Evolutionary conservation across 2,329 filamentous ascomycete species (phyloP), one percentile per base, ranked within the genome.

Genomic region (Hymenotorrendiella dingleyae): DNA sequence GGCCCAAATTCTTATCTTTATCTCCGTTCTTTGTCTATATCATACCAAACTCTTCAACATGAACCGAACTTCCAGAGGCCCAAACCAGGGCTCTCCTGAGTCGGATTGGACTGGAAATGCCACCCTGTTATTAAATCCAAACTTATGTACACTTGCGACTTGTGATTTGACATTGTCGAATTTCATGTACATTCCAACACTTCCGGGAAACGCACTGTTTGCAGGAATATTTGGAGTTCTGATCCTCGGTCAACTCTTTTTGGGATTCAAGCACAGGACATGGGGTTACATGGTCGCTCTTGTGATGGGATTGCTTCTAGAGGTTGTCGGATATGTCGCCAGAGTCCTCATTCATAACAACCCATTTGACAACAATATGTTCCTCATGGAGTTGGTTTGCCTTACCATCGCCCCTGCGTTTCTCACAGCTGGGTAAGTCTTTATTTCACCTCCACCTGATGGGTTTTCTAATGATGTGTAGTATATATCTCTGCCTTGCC

Each of bases 301-400:
- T 6, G 60, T 67, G 1, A 63, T 68, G 2, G 77, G 76, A 2
- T 63, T 72, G 33, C 46, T 73, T n/a, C 42, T 53, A 19, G 76
- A 80, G 59, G 62, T 70, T 8, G 64, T 71, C 10, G 76, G 76
- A 47, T 80, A 79, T 58, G 57, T 71, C 35, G 71, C 69, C 14
- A 71, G 77, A 40, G 62, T 72, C 32, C 63, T 71, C 17, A 66
- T 80, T 30, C 61, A 71, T 54, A 35, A 61, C 33, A 76, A 77
- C 61, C 75, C 76, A 3, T 82, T 73, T 71, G 64, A 74, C 60
- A 55, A 66, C 11, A 48, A 63, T 40, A 69, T 71, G 46, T 81
- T 81, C 63, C 62, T 79, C 59, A 70, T 74, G 34, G 75, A 80
- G 48, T 78, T 81, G 59, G 69, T 80, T 22, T 72, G 68, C 4